A percentile compares a stretch with the other conserved stretches of the same genome.
phyloP scores from a whole-genome alignment of 257 asterid species.

The Penstemon davidsonii region DNA sequence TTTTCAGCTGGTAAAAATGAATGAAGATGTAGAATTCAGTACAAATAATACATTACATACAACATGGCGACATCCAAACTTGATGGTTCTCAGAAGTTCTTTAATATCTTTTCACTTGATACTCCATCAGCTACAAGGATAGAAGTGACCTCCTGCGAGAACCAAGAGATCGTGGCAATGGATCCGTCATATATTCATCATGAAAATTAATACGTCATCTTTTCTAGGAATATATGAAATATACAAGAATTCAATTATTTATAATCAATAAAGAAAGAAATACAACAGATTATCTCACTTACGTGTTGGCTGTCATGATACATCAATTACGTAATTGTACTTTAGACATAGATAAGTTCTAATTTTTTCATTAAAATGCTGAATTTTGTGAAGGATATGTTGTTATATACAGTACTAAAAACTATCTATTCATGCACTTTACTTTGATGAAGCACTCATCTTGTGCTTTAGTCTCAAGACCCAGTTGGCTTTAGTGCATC shows the following conservation, averaged over 20 bases:
- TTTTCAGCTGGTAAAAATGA: conserved; percentile 28
- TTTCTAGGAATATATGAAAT: neutral
- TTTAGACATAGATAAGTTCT: neutral
- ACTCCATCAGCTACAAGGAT: conserved; percentile 81
- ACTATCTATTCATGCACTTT: too few relatives aligned
- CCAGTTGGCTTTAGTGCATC: too few relatives aligned
- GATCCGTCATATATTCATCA: neutral
- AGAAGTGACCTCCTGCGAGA: conserved; percentile 80
- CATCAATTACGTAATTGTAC: neutral
- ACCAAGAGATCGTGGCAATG: conserved; percentile 13
- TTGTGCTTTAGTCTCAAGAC: too few relatives aligned
- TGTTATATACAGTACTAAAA: too few relatives aligned
- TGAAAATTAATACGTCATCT: neutral
- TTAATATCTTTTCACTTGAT: conserved; percentile 61
- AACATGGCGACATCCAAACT: conserved; percentile 26
- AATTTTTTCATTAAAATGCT: too few relatives aligned
- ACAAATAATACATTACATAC: conserved; percentile 20
- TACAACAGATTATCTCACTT: neutral
- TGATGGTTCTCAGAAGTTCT: conserved; percentile 47
- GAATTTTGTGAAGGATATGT: too few relatives aligned
- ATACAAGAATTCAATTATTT: too few relatives aligned
- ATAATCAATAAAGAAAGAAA: too few relatives aligned
- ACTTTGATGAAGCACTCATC: too few relatives aligned
- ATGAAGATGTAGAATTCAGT: conserved; percentile 16
- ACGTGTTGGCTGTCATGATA: neutral